Evolutionary conservation across 371 early-diverging fungal species (phyloP), one percentile per base, ranked within the genome.

Genomic region (Rhizomucor pusillus): DNA sequence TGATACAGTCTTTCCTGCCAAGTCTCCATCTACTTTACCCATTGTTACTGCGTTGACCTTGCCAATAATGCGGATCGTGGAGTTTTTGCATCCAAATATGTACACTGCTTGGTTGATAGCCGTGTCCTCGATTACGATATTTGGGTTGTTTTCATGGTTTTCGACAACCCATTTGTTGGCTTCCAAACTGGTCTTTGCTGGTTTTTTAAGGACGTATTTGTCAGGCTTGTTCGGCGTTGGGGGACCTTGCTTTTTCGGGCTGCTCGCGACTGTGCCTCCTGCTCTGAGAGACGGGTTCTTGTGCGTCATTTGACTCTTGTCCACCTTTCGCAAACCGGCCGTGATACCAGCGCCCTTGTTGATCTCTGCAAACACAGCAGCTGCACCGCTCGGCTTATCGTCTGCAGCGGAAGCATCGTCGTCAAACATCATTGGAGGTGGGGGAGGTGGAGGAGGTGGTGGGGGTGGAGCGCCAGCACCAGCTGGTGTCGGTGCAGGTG

Each of bases 121-220:
- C 0, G 89, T 85, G 0, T 82, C 80, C 54, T 93, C 90, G 53
- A 97, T 80, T 20, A 90, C 75, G 12, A 94, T 75, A 20, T 89
- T 75, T 34, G 70, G 66, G 65, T 92, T 85, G 69, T 88, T 87
- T 60, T 88, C 87, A 52, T 85, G 86, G 70, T 91, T 87, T 67
- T 94, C 92, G 19, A 98, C 84, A 20, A 85, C 80, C 98, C 98
- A 98, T 74, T 95, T 95, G 75, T 87, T 88, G 52, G 94, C 94
- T 55, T 92, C 90, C 45, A 97, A 74, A 22, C 77, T 85, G 48
- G 89, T 74, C 67, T 85, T 89, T 40, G 97, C 88, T 13, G 93
- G 90, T 47, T 85, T 86, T 63, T 90, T 86, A 43, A 85, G 68
- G 1, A 83, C 83, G 35, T 82, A 75, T 40, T 81, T 81, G 22